Conservation (phyloP, 2,329 filamentous ascomycete genomes). For the Ampelomyces quisqualis region DNA sequence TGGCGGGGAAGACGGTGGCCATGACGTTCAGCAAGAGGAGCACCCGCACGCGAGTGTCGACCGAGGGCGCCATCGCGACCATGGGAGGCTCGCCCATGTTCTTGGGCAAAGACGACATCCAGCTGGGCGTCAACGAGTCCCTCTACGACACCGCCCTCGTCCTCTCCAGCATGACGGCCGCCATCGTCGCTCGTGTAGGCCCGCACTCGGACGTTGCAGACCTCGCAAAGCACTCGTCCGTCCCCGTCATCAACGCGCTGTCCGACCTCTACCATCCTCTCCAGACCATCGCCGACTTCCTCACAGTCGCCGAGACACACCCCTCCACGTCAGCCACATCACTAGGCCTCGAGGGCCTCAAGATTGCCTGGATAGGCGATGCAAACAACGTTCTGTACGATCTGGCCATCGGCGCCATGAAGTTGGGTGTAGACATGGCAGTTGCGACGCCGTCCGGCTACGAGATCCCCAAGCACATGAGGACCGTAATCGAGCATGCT, state of each 20-base stretch:
- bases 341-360: conserved; percentile 76
- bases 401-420: conserved; percentile 81
- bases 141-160: conserved; percentile 7
- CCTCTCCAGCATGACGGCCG: conserved; percentile 71
- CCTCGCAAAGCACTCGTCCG: conserved; percentile 51
- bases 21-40: conserved; percentile 97
- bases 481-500: conserved; percentile 67
- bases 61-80: conserved; percentile 83
- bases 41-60: conserved; percentile 89
- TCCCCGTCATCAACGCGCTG: conserved; percentile 60
- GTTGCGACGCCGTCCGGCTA: conserved; percentile 87
- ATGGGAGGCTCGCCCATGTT: conserved; percentile 97
- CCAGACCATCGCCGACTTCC: conserved; percentile 90
- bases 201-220: conserved; percentile 53
- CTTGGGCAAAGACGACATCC: conserved; percentile 91
- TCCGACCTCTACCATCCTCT: conserved; percentile 91
- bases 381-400: conserved; percentile 97
- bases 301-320: conserved; percentile 83
- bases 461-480: conserved; percentile 74
- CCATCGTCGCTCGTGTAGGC: conserved; percentile 54
- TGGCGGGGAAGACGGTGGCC: conserved; percentile 79
- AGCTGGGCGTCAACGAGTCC: conserved; percentile 65
- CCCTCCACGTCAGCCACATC: conserved; percentile 50
- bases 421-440: conserved; percentile 81
- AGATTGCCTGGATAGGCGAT: conserved; percentile 94